A percentile compares a stretch with the other conserved stretches of the same genome.
These are phyloP conservation scores for Staphylotrichum tortipilum DNA, from an alignment of 495 filamentous ascomycete genomes.

Conservation along the genomic window DNA sequence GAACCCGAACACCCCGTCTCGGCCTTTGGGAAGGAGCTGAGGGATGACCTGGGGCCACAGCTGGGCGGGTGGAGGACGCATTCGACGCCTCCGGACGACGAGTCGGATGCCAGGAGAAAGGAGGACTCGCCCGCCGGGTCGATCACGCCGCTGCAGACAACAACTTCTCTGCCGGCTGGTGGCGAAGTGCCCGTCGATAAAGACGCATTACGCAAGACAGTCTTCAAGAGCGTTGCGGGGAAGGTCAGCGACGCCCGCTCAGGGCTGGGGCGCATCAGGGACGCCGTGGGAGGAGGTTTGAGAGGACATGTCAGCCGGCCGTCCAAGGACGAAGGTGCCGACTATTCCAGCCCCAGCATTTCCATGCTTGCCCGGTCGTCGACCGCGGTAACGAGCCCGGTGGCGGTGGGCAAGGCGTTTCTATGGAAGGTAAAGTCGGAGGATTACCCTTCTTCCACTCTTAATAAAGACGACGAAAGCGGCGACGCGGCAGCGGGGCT, in stretches of 20 bases:
- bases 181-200: conserved; percentile 41
- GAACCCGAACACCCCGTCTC: conserved; percentile 42
- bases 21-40: conserved; percentile 56
- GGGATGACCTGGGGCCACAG: conserved; percentile 22
- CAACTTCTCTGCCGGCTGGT: conserved; percentile 33
- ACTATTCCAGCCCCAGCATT: conserved; percentile 28
- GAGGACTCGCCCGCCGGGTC: conserved; percentile 34
- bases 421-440: conserved; percentile 50
- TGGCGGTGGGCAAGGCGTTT: conserved; percentile 36
- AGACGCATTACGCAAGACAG: conserved; percentile 58
- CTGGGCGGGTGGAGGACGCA: conserved; percentile 44
- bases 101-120: conserved; percentile 30
- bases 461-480: conserved; percentile 27
- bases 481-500: conserved; percentile 13
- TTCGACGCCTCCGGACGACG: conserved; percentile 40
- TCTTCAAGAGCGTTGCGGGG: conserved; percentile 71
- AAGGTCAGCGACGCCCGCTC: conserved; percentile 76
- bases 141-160: conserved; percentile 23
- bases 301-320: conserved; percentile 41
- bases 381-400: conserved; percentile 27
- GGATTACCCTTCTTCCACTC: conserved; percentile 39
- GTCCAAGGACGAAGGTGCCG: conserved; percentile 38
- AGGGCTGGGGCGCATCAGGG: conserved; percentile 74
- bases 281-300: conserved; percentile 58
- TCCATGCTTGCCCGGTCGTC: conserved; percentile 32